Evolutionary conservation across 176 grass and related monocot genomes (phyloP), one percentile per base, ranked within the genome.

Genomic region (Juncus inflexus): DNA sequence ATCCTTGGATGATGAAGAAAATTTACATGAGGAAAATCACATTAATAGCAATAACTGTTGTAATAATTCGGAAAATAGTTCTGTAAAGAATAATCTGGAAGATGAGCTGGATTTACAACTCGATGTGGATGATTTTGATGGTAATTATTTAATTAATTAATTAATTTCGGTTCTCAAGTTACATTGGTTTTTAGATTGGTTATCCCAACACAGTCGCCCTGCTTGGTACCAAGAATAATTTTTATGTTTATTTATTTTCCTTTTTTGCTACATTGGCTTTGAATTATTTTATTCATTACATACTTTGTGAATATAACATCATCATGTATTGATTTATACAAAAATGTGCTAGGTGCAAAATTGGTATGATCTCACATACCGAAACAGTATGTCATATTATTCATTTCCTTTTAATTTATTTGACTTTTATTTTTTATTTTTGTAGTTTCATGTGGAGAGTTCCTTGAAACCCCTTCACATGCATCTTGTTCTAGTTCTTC

Each of bases 381-480:
- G 4, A 47, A 47, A 47, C 43, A 28, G 19, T 28, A 28, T 28
- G 7, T 73, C 50, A 56, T 15, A 39, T 66, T 69, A 14, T 19
- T 40, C 52, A 42, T 62, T 35, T 50, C 68, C 73, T 47, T 65
- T 60, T 56, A 74, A 12, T 49, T 50, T 72, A 19, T 66, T 53
- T 62, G 40, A 51, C 42, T 74, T 50, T 67, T 50, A 72, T 15
- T 51, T 35, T 50, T 64, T 76, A 76, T 11, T 76, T 40, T 74
- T 79, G 52, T 57, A 96, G 91, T 96, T 91, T 86, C 84, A 67
- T 96, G 87, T 4, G 82, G 84, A 52, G 91, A 91, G 45, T 96
- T 91, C 65, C 64, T 87, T 76, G 79, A 73, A 52, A 19, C 16
- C 74, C 40, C 59, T 66, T 81, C 45, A 59, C 47, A 69, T 63